Conservation (phyloP, 768 basidiomycete species). For the Trametes cinnabarina region DNA sequence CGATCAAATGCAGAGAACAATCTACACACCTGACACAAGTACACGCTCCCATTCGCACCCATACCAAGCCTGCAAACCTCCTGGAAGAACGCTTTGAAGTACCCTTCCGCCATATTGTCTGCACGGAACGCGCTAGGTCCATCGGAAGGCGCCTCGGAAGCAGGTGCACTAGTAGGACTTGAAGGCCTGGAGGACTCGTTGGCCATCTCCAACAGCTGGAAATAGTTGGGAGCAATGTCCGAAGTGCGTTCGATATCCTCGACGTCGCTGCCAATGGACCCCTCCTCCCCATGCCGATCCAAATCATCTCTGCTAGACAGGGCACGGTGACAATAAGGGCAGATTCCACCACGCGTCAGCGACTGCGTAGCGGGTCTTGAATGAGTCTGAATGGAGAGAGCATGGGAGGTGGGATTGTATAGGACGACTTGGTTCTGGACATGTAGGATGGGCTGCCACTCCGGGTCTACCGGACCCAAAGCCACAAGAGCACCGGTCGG, state of each 20-base stretch:
- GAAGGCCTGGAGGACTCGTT: slow-evolving; percentile 51
- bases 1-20: slow-evolving; percentile 15
- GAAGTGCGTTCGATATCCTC: slow-evolving; percentile 39
- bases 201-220: slow-evolving; percentile 69
- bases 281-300: slow-evolving; percentile 21
- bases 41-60: slow-evolving; percentile 93
- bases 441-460: slow-evolving; percentile 81
- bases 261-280: slow-evolving; percentile 23
- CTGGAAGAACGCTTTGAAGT: slow-evolving; percentile 89
- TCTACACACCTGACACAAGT: slow-evolving; percentile 67
- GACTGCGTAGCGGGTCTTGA: slow-evolving; percentile 17
- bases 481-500: slow-evolving; percentile 19
- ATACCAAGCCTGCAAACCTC: slow-evolving; percentile 89
- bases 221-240: slow-evolving; percentile 71
- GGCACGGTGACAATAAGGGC: slow-evolving; percentile 74
- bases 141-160: neutral
- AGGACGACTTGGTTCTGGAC: slow-evolving; percentile 84
- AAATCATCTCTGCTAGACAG: slow-evolving; percentile 40
- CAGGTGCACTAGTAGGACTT: slow-evolving; percentile 23
- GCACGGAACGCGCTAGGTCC: slow-evolving; percentile 50
- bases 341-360: slow-evolving; percentile 33
- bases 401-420: slow-evolving; percentile 84
- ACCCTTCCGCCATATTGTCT: slow-evolving; percentile 84
- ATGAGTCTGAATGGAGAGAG: slow-evolving; percentile 58
- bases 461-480: slow-evolving; percentile 26